Base-by-base conservation (phyloP, 1,284 basidiomycete genomes). In the Tilletia indica region DNA sequence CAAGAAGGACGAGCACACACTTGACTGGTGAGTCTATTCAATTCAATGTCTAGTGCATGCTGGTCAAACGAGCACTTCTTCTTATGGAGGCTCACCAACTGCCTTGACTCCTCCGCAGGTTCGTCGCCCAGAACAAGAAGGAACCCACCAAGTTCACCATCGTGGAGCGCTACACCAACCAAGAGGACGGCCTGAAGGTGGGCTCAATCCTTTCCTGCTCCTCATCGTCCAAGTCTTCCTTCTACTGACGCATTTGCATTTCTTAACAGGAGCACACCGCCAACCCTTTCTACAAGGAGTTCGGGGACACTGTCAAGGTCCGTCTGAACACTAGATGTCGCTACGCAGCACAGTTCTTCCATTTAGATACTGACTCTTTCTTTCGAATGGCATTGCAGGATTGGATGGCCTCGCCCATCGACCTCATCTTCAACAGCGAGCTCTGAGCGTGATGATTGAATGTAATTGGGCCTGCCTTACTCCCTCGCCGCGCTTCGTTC, bases 231-330 rank as follows among this genome's bases (percentile, higher is more conserved):
- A 31, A 58, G 1, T 54, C 47, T 19, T 19, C 51, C 11, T 8
- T 19, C 6, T 25, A 2, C 56, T 58, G 56, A 58, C 56, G 21
- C 56, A 3, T 58, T 21, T 6, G 6, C 34, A 12, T 9, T 5
- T 58, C 56, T 34, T 25, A 2, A 34, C 56, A 58, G 56, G 56
- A 58, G 4, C 56, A 58, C 56, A 12, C 25, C 14, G 16, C 56
- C 56, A 58, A 58, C 21, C 56, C 56, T 6, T 58, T 58, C 56
- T 58, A 25, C 56, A 58, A 58, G 56, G 56, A 58, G 25, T 58
- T 58, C 25, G 56, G 56, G 21, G 56, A 58, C 21, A 31, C 16
- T 25, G 56, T 31, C 12, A 58, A 21, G 56, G 56, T 58, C 12
- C 16, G 56, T 58, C 1, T 8, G 8, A 58, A n/a, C n/a, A 54